Evolutionary conservation across 2,329 filamentous ascomycete species (phyloP).

Genomic region (Pseudophaeomoniella oleicola): DNA sequence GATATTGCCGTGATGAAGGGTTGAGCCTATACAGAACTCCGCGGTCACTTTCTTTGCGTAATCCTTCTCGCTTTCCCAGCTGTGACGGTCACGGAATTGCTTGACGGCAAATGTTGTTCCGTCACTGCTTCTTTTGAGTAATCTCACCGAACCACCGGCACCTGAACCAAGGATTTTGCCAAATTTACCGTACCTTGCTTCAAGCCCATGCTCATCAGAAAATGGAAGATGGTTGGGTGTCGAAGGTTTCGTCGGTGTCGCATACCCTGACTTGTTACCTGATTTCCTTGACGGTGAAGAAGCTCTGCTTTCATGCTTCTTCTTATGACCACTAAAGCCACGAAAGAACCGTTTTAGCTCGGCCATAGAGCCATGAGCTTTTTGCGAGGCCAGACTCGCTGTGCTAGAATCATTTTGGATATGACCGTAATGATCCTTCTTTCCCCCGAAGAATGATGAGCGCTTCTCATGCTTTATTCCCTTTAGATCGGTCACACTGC

Average conservation of each 20-base stretch:
- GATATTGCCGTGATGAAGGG: conserved; percentile 91
- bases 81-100: conserved; percentile 82
- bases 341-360: conserved; percentile 95
- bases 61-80: conserved; percentile 85
- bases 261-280: conserved; percentile 34
- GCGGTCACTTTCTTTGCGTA: conserved; percentile 98
- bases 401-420: conserved; percentile 27
- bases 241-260: conserved; percentile 39
- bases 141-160: conserved; percentile 80
- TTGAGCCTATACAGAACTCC: conserved; percentile 95
- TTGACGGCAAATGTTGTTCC: conserved; percentile 93
- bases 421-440: conserved; percentile 35
- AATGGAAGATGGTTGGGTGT: conserved; percentile 54
- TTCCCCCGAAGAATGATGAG: conserved; percentile 38
- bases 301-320: conserved; percentile 40
- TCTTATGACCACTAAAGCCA: conserved; percentile 51
- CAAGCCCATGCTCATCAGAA: conserved; percentile 79
- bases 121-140: conserved; percentile 89
- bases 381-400: conserved; percentile 30
- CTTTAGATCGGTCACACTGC: conserved; percentile 25
- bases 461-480: conserved; percentile 34
- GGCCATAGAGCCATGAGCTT: conserved; percentile 68
- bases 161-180: conserved; percentile 88
- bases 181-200: conserved; percentile 89
- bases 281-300: conserved; percentile 53